Conservation (phyloP, 2,329 filamentous ascomycete species). For the Colletotrichum agaves region DNA sequence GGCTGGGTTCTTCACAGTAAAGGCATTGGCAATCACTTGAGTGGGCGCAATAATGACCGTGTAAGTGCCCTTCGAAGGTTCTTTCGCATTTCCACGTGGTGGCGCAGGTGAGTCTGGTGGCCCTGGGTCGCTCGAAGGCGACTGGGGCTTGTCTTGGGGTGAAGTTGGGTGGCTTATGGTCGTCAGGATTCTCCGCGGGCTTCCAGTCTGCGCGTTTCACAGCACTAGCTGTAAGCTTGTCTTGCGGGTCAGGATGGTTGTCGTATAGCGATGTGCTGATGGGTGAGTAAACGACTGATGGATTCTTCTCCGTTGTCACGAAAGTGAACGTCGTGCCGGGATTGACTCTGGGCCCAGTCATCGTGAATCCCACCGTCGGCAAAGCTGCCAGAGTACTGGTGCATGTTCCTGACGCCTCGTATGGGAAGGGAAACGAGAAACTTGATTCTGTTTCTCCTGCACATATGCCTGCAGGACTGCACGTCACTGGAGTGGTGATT, state of each 20-base stretch:
- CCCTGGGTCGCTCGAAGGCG: conserved; percentile 10
- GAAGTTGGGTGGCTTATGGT: conserved; percentile 27
- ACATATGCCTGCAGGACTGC: neutral
- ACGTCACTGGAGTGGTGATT: conserved; percentile 48
- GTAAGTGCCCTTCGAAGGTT: conserved; percentile 42
- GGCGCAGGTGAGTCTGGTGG: neutral
- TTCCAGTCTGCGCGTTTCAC: conserved; percentile 1
- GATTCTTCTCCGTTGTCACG: conserved; percentile 66
- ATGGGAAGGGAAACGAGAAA: neutral
- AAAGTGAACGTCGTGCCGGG: conserved; percentile 52
- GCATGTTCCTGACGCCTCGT: neutral
- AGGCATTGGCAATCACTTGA: conserved; percentile 60
- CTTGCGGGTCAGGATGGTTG: conserved; percentile 26
- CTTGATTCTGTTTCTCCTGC: neutral
- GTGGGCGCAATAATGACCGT: conserved; percentile 57
- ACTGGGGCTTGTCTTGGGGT: conserved; percentile 5
- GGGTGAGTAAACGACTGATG: conserved; percentile 55
- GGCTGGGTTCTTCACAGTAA: conserved; percentile 50
- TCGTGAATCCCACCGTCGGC: neutral
- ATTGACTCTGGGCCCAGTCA: conserved; percentile 35
- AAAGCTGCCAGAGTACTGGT: conserved; percentile 3
- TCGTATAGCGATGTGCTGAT: conserved; percentile 34
- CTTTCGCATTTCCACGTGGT: conserved; percentile 19
- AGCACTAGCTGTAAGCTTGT: conserved; percentile 9
- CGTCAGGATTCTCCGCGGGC: conserved; percentile 4